Evolutionary conservation across 768 basidiomycete species (phyloP).

Genomic region (Phlegmacium glaucopus): DNA sequence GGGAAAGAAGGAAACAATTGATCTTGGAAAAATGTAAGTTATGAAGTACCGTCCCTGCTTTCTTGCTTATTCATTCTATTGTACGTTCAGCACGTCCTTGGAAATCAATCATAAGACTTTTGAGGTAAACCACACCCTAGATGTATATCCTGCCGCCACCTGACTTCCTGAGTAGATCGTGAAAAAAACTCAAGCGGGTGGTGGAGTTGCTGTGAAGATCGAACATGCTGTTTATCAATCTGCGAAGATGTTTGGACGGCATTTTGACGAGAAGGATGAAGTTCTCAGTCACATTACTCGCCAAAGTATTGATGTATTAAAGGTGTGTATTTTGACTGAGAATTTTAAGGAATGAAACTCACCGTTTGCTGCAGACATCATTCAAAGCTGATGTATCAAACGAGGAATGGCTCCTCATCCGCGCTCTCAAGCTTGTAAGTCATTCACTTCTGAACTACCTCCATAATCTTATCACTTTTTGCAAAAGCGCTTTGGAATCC

Average conservation of each 20-base stretch:
- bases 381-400: constrained; percentile 88
- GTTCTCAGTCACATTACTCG: constrained; percentile 87
- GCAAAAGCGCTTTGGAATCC: constrained; percentile 29
- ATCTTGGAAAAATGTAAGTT: constrained; percentile 90
- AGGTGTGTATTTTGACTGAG: constrained; percentile 44
- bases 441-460: neutral
- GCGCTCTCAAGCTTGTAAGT: constrained; percentile 76
- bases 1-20: constrained; percentile 86
- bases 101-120: constrained; percentile 94
- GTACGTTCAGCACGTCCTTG: constrained; percentile 70
- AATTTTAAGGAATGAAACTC: too few relatives aligned
- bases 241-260: constrained; percentile 92
- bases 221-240: constrained; percentile 96
- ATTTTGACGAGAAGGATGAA: constrained; percentile 96
- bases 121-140: constrained; percentile 49
- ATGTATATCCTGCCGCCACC: constrained; percentile 1
- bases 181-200: constrained; percentile 93
- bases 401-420: constrained; percentile 94
- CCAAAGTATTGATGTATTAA: constrained; percentile 92
- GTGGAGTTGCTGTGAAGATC: constrained; percentile 96
- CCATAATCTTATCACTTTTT: neutral
- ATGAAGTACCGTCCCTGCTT: constrained; percentile 1
- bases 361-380: constrained; percentile 47
- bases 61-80: constrained; percentile 1
- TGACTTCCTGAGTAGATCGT: constrained; percentile 53